Percentiles rank a stretch among this genome's conserved stretches.
Conservation (phyloP, 163 green algal genomes). For the Prototheca cutis region DNA sequence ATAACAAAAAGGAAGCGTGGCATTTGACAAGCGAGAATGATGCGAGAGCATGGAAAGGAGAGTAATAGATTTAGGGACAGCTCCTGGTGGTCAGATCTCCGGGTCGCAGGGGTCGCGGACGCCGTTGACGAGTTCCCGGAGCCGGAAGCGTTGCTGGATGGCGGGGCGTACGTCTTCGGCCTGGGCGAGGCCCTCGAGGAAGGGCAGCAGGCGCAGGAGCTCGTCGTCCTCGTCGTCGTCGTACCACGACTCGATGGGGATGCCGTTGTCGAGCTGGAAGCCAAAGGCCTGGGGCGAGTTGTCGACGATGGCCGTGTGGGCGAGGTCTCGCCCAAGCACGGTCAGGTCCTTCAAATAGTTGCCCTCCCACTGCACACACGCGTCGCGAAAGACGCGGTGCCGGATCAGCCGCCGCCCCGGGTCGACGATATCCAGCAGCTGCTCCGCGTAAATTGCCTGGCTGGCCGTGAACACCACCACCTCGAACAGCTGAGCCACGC, state of each 20-base stretch:
- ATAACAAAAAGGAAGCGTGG: too few species aligned
- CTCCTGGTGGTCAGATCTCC: too few species aligned
- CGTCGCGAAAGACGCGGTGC: conserved; percentile 89
- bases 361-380: conserved; percentile 84
- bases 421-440: conserved; percentile 88
- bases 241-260: conserved; percentile 96
- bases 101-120: conserved; percentile 16
- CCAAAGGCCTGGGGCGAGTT: conserved; percentile 65
- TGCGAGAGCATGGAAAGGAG: too few species aligned
- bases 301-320: conserved; percentile 85
- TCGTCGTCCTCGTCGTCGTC: conserved; percentile 79
- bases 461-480: conserved; percentile 95
- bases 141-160: conserved; percentile 49
- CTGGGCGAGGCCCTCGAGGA: conserved; percentile 66
- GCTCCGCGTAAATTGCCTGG: conserved; percentile 85
- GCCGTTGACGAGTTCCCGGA: conserved; percentile 55
- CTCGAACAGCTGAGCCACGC: conserved; percentile 71
- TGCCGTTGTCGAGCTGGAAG: conserved; percentile 91
- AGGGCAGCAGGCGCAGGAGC: conserved; percentile 80
- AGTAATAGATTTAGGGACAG: too few species aligned
- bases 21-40: too few species aligned
- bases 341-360: conserved; percentile 98
- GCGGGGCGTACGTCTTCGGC: conserved; percentile 65
- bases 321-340: conserved; percentile 83
- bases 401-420: conserved; percentile 61